A percentile compares a stretch with the other conserved stretches of the same genome.
phyloP scores from a whole-genome alignment of 2,329 filamentous ascomycete genomes.

The Cordyceps farinosa region DNA sequence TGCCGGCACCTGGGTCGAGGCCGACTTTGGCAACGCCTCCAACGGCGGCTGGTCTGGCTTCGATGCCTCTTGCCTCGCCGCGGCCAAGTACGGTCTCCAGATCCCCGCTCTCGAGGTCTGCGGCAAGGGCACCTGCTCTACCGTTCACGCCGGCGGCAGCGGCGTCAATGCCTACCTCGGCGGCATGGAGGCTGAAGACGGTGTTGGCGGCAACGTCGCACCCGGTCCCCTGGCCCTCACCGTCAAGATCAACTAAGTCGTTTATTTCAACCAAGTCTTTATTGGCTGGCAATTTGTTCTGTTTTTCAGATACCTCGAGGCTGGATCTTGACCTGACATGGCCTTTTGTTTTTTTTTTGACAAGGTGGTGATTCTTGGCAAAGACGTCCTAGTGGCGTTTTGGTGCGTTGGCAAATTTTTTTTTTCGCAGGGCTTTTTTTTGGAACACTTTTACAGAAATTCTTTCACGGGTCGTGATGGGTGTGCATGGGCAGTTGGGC shows the following conservation, averaged over 20 bases:
- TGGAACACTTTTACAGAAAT: background rate
- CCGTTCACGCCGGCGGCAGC: constrained; percentile 33
- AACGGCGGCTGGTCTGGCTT: constrained; percentile 50
- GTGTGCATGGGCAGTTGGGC: constrained; percentile 5
- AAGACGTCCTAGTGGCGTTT: constrained; percentile 18
- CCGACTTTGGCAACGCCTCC: constrained; percentile 42
- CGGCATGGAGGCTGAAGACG: constrained; percentile 37
- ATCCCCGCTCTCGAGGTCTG: constrained; percentile 39
- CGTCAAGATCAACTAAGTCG: constrained; percentile 31
- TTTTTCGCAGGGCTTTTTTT: background rate
- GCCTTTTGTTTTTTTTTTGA: background rate
- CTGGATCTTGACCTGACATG: constrained; percentile 7
- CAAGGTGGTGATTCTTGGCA: background rate
- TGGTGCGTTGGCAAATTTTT: constrained; percentile 13
- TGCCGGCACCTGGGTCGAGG: constrained; percentile 48
- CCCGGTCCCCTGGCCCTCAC: constrained; percentile 28
- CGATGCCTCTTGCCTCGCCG: constrained; percentile 48
- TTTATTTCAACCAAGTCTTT: background rate
- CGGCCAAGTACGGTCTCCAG: constrained; percentile 30
- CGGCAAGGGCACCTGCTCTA: constrained; percentile 40
- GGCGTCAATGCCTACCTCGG: constrained; percentile 38
- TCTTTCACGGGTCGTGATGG: constrained; percentile 7
- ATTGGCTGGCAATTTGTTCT: background rate
- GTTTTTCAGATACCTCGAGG: constrained; percentile 16
- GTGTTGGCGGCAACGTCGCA: constrained; percentile 39